A percentile compares a stretch with the other conserved stretches of the same genome.
Conservation (phyloP, 805 yeast species). For the Wickerhamomyces strasburgensis region DNA sequence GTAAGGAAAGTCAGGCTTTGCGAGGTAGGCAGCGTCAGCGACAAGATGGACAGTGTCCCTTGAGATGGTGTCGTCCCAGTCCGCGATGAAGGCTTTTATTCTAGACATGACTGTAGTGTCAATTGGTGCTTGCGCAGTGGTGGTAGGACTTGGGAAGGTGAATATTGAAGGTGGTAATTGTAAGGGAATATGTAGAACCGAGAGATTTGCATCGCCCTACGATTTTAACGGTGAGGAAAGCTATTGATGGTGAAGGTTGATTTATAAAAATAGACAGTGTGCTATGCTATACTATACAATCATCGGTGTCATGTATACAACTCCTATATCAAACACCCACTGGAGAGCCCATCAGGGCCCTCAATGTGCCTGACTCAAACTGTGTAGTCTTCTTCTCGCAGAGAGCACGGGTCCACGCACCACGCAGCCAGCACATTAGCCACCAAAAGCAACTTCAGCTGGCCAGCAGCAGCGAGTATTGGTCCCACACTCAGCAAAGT, state of each 20-base stretch:
- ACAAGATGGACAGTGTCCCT: constrained; percentile 49
- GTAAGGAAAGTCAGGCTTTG: constrained; percentile 34
- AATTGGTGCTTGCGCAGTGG: background rate
- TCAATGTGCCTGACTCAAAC: constrained; percentile 28
- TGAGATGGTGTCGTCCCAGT: constrained; percentile 69
- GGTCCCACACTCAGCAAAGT: too few species aligned
- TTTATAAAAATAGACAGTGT: too few species aligned
- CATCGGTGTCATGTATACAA: constrained; percentile 30
- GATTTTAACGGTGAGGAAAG: too few species aligned
- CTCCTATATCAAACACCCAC: constrained; percentile 31
- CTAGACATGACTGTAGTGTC: background rate
- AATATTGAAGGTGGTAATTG: too few species aligned
- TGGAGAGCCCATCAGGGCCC: constrained; percentile 4
- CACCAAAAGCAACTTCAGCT: background rate
- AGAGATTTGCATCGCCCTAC: too few species aligned
- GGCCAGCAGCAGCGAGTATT: constrained; percentile 1
- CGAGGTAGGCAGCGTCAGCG: constrained; percentile 42
- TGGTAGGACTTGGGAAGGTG: too few species aligned
- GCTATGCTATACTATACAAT: too few species aligned
- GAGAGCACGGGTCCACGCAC: constrained; percentile 8
- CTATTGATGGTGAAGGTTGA: too few species aligned
- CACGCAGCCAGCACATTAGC: background rate
- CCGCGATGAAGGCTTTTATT: constrained; percentile 36
- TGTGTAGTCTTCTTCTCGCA: constrained; percentile 28
- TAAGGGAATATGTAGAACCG: too few species aligned